phyloP scores from a whole-genome alignment of 2,329 filamentous ascomycete genomes.

The Neoscytalidium dimidiatum region DNA sequence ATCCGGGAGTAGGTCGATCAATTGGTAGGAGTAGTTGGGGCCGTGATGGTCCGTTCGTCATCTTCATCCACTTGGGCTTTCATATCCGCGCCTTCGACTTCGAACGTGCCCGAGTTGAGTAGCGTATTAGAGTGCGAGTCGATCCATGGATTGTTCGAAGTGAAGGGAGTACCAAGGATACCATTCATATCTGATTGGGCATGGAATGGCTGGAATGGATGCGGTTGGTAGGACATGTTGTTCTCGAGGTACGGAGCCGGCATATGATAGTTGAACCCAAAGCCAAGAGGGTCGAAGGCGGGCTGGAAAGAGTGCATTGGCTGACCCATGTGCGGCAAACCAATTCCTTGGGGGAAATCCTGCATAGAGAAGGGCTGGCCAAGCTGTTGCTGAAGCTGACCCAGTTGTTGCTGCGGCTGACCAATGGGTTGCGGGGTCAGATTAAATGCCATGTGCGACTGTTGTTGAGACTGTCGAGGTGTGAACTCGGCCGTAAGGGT shows the following conservation, averaged over 20 bases:
- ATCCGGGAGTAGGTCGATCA: not conserved
- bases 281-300: not conserved
- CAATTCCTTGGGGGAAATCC: not conserved
- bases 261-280: not conserved
- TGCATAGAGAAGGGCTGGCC: not conserved
- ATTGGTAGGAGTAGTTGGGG: not conserved
- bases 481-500: conserved; percentile 38
- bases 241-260: not conserved
- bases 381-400: not conserved
- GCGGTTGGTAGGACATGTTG: not conserved
- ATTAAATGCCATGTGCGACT: not conserved
- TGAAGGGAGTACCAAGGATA: not conserved
- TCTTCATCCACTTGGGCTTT: not conserved
- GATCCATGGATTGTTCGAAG: not conserved
- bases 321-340: not conserved
- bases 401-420: not conserved
- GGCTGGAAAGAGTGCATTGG: not conserved
- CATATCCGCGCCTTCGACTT: not conserved
- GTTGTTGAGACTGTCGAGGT: not conserved
- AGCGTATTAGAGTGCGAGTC: not conserved
- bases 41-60: not conserved
- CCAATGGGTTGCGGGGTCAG: not conserved
- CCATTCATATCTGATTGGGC: not conserved
- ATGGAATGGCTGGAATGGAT: not conserved
- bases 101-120: not conserved